Evolutionary conservation across 257 asterid species (phyloP), one percentile per base, ranked within the genome.

Genomic region (Petunia axillaris): DNA sequence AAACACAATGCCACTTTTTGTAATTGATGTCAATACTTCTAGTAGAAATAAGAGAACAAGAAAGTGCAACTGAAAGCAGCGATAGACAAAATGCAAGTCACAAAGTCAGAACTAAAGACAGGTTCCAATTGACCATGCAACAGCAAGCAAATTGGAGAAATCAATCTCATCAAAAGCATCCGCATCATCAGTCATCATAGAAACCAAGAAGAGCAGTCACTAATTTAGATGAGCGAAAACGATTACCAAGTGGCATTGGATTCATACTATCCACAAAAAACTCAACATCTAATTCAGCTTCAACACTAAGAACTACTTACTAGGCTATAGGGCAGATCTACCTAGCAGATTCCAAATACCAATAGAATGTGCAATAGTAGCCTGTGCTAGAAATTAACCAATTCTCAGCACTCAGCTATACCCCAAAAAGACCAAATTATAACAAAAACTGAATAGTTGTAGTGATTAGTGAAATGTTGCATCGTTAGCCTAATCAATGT

Each of bases 281-380:
- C 76, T 25, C 58, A 46, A 15, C 58, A 44, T 70, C 58, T 46
- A 70, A 70, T 39, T 68, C 40, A 44, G 57, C 48, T 68, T 68
- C 57, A 68, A 66, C 75, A 41, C 38, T n/a, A 67, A n/a, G 55
- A 67, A 43, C 75, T 43, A 43, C 38, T 41, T 41, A 67, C 0
- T 43, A 8, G 36, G 39, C 39, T 67, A n/a, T 43, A 67, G 38
- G 25, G 25, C 25, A 67, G 39, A 43, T 67, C n/a, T 43, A 43
- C 75, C 75, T 15, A 38, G 38, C 54, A 8, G 75, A 67, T n/a
- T 67, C 55, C n/a, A 67, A 67, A 7, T 38, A 43, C 75, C 75
- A 43, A 67, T 67, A 67, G 55, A 43, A 67, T 67, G 39, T 67
- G 75, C 75, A 43, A 37, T 67, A 67, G 55, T 67, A 67, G 3